Percentiles rank a stretch among this genome's conserved stretches.
Conservation (phyloP, 306 rosid genomes). For the Quercus bicolor region DNA sequence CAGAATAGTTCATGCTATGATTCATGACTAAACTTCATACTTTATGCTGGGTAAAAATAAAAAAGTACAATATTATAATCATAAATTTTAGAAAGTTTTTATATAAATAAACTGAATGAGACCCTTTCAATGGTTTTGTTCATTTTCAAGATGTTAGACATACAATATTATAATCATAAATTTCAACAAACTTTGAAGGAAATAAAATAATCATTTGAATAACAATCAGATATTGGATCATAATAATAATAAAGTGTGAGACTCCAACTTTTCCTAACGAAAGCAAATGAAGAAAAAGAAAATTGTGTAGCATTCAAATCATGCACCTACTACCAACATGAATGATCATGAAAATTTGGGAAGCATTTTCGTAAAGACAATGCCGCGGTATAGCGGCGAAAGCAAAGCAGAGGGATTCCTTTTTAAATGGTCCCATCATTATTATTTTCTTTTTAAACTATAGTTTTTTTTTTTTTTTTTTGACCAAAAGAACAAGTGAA, state of each 20-base stretch:
- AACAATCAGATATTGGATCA: not conserved
- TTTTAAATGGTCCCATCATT: not conserved
- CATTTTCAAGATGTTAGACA: no score
- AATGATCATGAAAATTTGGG: not conserved
- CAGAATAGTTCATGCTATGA: no score
- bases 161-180: no score
- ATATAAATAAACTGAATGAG: no score
- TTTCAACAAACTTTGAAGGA: not conserved
- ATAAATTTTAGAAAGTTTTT: no score
- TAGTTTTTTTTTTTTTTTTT: not conserved
- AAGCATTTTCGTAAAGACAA: conserved; percentile 15
- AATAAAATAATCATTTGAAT: not conserved
- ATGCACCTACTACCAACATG: not conserved
- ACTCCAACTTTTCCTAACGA: not conserved
- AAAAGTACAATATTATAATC: no score
- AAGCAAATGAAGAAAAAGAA: not conserved
- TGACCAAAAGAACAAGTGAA: not conserved
- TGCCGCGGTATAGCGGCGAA: conserved; percentile 21
- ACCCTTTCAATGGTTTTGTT: no score
- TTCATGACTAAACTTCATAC: no score
- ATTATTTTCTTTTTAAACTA: not conserved
- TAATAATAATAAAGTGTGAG: not conserved
- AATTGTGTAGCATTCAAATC: not conserved
- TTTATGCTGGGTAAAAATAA: no score
- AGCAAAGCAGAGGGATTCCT: conserved; percentile 13